A percentile compares a stretch with the other conserved stretches of the same genome.
Evolutionary conservation across 768 basidiomycete genomes (phyloP).

Genomic region (Rossbeevera mucosa): DNA sequence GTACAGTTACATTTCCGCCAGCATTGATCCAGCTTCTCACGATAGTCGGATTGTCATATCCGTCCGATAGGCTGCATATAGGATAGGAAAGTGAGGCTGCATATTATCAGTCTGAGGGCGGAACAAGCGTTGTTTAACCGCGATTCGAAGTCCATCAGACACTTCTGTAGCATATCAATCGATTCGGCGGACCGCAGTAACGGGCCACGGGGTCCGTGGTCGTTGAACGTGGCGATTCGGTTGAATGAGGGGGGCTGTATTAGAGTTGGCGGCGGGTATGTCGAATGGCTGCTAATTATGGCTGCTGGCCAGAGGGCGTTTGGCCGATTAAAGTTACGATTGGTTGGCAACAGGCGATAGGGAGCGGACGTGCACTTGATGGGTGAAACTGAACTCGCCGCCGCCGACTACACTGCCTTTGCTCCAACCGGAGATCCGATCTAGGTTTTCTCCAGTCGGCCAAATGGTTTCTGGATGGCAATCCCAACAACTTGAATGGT

Average conservation of each 20-base stretch:
- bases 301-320: too few species aligned
- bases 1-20: background rate
- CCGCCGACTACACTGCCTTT: background rate
- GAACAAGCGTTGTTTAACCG: background rate
- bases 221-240: background rate
- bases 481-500: too few species aligned
- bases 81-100: background rate
- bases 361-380: background rate
- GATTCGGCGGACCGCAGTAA: background rate
- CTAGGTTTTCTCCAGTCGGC: background rate
- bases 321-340: too few species aligned
- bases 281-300: too few species aligned
- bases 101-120: background rate
- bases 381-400: background rate
- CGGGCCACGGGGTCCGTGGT: background rate
- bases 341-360: too few species aligned
- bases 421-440: background rate
- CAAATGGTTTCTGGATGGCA: too few species aligned
- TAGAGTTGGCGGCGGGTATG: too few species aligned
- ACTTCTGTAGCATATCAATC: background rate
- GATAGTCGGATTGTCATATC: background rate
- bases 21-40: background rate
- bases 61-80: too few species aligned
- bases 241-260: background rate
- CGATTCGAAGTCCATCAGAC: background rate